Conservation (phyloP, 2,329 filamentous ascomycete species). For the Diaporthe aspalathi region DNA sequence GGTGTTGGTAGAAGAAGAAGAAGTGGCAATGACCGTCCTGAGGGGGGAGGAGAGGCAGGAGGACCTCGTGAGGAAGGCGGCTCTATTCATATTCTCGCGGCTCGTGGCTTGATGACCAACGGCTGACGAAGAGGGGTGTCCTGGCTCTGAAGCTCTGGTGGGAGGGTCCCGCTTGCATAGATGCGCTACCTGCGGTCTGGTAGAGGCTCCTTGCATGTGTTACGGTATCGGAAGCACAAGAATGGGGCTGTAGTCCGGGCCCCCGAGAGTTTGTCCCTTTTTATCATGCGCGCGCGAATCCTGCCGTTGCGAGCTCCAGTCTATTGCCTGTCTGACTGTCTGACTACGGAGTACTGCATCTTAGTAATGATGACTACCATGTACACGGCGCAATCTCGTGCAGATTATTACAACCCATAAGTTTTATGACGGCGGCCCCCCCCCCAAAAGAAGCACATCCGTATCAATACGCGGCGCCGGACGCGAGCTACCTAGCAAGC, state of each 20-base stretch:
- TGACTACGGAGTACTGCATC: neutral
- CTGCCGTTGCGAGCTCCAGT: neutral
- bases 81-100: constrained; percentile 35
- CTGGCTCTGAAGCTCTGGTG: constrained; percentile 7
- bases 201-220: neutral
- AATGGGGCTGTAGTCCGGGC: constrained; percentile 11
- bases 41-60: constrained; percentile 13
- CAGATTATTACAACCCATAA: neutral
- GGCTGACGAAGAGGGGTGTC: constrained; percentile 28
- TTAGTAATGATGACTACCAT: neutral
- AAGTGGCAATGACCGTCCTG: constrained; percentile 14
- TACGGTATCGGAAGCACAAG: constrained; percentile 1
- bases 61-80: constrained; percentile 27
- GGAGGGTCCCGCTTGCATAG: constrained; percentile 27
- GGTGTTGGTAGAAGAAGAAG: constrained; percentile 30
- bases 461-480: neutral
- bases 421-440: too few species aligned
- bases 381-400: neutral
- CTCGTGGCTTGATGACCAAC: constrained; percentile 33
- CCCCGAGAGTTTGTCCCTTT: neutral
- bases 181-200: constrained; percentile 13
- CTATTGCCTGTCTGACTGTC: neutral
- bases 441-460: too few species aligned
- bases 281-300: neutral
- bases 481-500: neutral